These are phyloP conservation scores for Hirsutella minnesotensis DNA, from an alignment of 2,329 filamentous ascomycete genomes.

Conservation along the genomic window DNA sequence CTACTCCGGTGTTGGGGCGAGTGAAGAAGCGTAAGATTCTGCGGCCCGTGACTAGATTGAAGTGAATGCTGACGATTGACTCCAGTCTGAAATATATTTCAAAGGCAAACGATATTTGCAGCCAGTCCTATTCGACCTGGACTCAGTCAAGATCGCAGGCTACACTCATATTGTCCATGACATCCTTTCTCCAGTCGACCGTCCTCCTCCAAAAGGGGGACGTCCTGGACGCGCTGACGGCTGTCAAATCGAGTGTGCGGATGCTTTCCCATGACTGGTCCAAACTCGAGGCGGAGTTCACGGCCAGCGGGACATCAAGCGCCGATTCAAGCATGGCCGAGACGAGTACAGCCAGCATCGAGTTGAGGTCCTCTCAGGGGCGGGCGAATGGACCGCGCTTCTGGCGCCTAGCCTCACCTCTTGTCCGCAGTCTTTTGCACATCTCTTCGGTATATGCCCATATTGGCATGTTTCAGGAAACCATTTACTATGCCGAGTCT, in stretches of 20 bases:
- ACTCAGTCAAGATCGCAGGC: slow-evolving; percentile 20
- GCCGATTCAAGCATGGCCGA: slow-evolving; percentile 18
- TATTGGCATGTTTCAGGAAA: slow-evolving; percentile 78
- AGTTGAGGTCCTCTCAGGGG: slow-evolving; percentile 9
- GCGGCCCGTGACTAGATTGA: not conserved
- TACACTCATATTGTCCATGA: slow-evolving; percentile 17
- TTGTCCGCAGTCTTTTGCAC: slow-evolving; percentile 61
- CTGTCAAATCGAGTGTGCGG: slow-evolving; percentile 46
- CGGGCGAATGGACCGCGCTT: slow-evolving; percentile 45
- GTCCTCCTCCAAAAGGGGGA: slow-evolving; percentile 52
- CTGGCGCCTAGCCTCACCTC: slow-evolving; percentile 65
- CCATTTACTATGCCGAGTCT: slow-evolving; percentile 77
- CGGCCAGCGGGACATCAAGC: slow-evolving; percentile 7
- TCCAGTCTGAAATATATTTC: slow-evolving; percentile 18
- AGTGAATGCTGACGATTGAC: not conserved
- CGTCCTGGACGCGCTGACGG: slow-evolving; percentile 42
- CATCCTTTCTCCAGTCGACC: slow-evolving; percentile 47
- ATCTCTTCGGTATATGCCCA: slow-evolving; percentile 71
- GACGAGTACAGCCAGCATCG: slow-evolving; percentile 14
- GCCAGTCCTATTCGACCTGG: slow-evolving; percentile 18
- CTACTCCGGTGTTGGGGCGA: slow-evolving; percentile 52
- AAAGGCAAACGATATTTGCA: slow-evolving; percentile 27
- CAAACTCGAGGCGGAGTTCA: slow-evolving; percentile 28
- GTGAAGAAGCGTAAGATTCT: slow-evolving; percentile 42
- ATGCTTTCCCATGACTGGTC: slow-evolving; percentile 44